Conservation (phyloP, 352 stramenopile genomes). For the Pythium guiyangense region DNA sequence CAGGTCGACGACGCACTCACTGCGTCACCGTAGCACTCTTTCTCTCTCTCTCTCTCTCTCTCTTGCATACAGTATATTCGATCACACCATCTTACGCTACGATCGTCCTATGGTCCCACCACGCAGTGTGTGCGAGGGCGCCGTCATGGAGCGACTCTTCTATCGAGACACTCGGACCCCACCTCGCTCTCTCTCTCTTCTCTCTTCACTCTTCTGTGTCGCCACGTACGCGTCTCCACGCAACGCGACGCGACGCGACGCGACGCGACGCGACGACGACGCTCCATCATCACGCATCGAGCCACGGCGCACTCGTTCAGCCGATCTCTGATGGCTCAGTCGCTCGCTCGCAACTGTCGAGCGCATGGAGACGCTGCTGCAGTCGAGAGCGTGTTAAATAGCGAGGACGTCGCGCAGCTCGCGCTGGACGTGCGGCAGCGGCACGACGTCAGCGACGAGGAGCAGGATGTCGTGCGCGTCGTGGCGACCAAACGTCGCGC, state of each 20-base stretch:
- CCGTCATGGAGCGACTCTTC: constrained; percentile 2
- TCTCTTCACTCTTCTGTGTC: neutral
- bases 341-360: too few species aligned
- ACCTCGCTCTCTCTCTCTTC: neutral
- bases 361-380: neutral
- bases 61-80: too few species aligned
- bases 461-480: constrained; percentile 49
- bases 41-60: too few species aligned
- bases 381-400: constrained; percentile 18
- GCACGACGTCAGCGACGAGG: constrained; percentile 63
- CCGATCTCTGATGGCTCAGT: neutral
- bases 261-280: too few species aligned
- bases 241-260: neutral
- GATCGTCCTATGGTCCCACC: neutral
- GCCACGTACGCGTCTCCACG: too few species aligned
- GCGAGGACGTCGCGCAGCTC: constrained; percentile 48
- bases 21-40: neutral
- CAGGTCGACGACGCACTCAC: constrained; percentile 54
- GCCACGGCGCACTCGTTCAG: too few species aligned
- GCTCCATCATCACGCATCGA: too few species aligned
- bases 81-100: too few species aligned
- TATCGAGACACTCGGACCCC: constrained; percentile 6
- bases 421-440: constrained; percentile 48
- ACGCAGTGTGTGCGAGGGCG: neutral
- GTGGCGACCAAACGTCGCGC: constrained; percentile 48